These are phyloP conservation scores for Malassezia arunalokei DNA, from an alignment of 1,284 basidiomycete genomes.

Conservation along the genomic window DNA sequence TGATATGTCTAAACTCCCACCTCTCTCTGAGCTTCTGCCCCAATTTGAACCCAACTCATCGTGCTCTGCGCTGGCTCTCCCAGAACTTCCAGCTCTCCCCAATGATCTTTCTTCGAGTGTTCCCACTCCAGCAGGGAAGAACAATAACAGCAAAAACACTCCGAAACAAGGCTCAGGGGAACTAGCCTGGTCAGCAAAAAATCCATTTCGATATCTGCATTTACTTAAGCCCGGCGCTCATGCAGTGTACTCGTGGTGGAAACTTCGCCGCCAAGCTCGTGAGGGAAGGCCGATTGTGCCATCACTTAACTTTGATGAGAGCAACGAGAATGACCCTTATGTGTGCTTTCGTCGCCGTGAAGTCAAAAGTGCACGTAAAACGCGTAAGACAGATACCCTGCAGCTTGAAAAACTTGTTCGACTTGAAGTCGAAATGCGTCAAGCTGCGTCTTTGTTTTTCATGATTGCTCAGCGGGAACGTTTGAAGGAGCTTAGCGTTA, in stretches of 20 bases:
- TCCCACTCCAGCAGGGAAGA: not conserved
- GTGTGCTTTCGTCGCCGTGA: slow-evolving; percentile 95
- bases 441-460: slow-evolving; percentile 26
- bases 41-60: slow-evolving; percentile 32
- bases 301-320: slow-evolving; percentile 59
- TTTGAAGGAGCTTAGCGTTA: slow-evolving; percentile 29
- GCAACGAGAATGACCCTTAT: slow-evolving; percentile 87
- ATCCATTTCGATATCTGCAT: slow-evolving; percentile 37
- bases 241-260: slow-evolving; percentile 41
- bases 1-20: slow-evolving; percentile 36
- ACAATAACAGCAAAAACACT: not conserved
- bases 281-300: slow-evolving; percentile 34
- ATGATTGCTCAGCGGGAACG: slow-evolving; percentile 40
- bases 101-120: slow-evolving; percentile 17
- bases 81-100: slow-evolving; percentile 29
- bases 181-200: slow-evolving; percentile 27
- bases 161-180: not conserved
- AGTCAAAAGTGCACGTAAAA: slow-evolving; percentile 86
- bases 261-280: slow-evolving; percentile 35
- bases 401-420: slow-evolving; percentile 43
- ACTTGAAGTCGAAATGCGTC: slow-evolving; percentile 37
- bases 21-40: slow-evolving; percentile 26
- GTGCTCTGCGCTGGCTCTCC: slow-evolving; percentile 25
- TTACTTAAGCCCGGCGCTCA: slow-evolving; percentile 31
- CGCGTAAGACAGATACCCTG: slow-evolving; percentile 52